phyloP scores from a whole-genome alignment of 2,329 filamentous ascomycete genomes.

The Trichoderma sp. region DNA sequence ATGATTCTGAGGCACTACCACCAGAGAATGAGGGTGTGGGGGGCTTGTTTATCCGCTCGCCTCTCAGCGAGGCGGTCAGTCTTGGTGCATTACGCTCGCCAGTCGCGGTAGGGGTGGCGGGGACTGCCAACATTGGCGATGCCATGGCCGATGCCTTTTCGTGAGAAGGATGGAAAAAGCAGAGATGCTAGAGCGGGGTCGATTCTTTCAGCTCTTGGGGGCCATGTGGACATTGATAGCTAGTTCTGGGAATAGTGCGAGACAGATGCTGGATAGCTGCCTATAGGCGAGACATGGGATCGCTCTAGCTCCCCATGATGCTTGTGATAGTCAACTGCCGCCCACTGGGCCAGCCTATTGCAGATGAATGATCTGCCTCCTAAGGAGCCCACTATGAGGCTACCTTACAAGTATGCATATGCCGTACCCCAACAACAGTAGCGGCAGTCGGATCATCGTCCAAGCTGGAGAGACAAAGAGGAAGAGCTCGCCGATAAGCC shows the following conservation, averaged over 20 bases:
- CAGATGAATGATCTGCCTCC: slow-evolving; percentile 15
- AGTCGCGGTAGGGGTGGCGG: neutral
- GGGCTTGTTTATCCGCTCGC: neutral
- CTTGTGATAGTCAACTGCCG: neutral
- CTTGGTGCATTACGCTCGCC: neutral
- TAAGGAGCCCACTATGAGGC: neutral
- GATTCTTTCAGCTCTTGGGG: slow-evolving; percentile 18
- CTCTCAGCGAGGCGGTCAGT: neutral
- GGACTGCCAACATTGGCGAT: neutral
- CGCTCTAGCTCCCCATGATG: slow-evolving; percentile 6
- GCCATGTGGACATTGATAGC: slow-evolving; percentile 11
- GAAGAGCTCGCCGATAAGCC: neutral
- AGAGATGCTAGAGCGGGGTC: slow-evolving; percentile 3
- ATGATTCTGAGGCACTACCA: neutral
- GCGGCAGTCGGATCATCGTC: slow-evolving; percentile 11
- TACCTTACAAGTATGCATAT: slow-evolving; percentile 2
- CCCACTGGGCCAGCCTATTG: slow-evolving; percentile 7
- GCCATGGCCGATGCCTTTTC: neutral
- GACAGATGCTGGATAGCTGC: slow-evolving; percentile 7
- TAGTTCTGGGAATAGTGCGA: slow-evolving; percentile 14
- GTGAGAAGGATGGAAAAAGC: neutral
- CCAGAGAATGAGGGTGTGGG: neutral
- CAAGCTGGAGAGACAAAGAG: neutral
- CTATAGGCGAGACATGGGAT: slow-evolving; percentile 11
- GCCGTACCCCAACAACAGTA: neutral